These are phyloP conservation scores for Bipolaris gigantea DNA, from an alignment of 2,329 filamentous ascomycete genomes.

Conservation along the genomic window DNA sequence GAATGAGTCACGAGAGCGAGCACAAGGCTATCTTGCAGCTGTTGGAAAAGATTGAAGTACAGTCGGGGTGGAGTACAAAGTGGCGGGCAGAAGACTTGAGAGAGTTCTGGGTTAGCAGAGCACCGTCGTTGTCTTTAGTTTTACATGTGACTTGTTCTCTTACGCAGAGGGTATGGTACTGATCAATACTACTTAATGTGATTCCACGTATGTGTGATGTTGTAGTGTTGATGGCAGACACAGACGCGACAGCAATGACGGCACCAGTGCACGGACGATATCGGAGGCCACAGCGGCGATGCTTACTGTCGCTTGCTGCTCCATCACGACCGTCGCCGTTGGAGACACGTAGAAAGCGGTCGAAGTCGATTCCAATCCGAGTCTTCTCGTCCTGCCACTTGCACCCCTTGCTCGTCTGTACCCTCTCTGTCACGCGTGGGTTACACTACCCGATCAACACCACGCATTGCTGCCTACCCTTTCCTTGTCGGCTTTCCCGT, in stretches of 20 bases:
- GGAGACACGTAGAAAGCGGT: slow-evolving; percentile 11
- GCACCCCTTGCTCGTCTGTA: background rate
- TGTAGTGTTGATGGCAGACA: background rate
- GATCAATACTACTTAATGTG: background rate
- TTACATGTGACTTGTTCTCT: background rate
- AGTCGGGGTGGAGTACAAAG: slow-evolving; percentile 57
- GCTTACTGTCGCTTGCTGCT: slow-evolving; percentile 10
- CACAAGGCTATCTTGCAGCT: slow-evolving; percentile 53
- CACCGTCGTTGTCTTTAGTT: background rate
- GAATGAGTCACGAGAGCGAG: slow-evolving; percentile 51
- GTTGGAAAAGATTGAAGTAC: slow-evolving; percentile 54
- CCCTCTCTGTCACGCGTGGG: background rate
- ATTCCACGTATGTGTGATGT: background rate
- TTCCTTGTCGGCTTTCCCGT: slow-evolving; percentile 3
- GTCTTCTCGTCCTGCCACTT: background rate
- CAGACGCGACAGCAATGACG: slow-evolving; percentile 3
- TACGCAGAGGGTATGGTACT: too few species aligned
- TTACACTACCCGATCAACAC: background rate
- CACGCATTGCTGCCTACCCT: slow-evolving; percentile 1
- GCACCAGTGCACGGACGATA: slow-evolving; percentile 10
- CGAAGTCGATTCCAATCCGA: slow-evolving; percentile 5
- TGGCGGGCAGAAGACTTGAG: slow-evolving; percentile 58
- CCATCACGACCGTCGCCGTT: background rate
- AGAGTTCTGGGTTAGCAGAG: slow-evolving; percentile 51
- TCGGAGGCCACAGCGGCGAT: slow-evolving; percentile 10